Evolutionary conservation across 75 land plant species (phyloP).

Genomic region (Pinus tabuliformis): DNA sequence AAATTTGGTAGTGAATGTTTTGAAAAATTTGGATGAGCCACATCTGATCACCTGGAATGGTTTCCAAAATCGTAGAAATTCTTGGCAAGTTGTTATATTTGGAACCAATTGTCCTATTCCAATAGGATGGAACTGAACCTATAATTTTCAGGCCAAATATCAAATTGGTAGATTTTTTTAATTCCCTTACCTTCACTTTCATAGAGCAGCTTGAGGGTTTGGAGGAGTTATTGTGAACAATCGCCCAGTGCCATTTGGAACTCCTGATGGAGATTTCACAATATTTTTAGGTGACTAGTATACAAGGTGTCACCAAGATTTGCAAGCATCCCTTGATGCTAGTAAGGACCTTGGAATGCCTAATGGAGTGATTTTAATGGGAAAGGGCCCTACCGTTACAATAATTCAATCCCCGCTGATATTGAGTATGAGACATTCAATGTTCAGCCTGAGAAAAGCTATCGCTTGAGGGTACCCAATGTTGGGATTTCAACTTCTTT

Average conservation of each 20-base stretch:
- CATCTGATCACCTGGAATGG: slow-evolving; percentile 85
- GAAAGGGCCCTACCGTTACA: no score
- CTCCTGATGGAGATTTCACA: slow-evolving; percentile 70
- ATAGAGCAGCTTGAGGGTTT: slow-evolving; percentile 81
- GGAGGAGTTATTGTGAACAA: slow-evolving; percentile 67
- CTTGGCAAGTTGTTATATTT: slow-evolving; percentile 89
- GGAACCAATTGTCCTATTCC: slow-evolving; percentile 92
- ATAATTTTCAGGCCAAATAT: slow-evolving; percentile 83
- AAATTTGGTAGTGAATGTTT: slow-evolving; percentile 75
- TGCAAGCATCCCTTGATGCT: slow-evolving; percentile 53
- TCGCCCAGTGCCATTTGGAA: slow-evolving; percentile 54
- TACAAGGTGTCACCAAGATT: slow-evolving; percentile 66
- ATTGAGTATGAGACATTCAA: no score
- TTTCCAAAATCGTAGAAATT: slow-evolving; percentile 58
- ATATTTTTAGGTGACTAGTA: slow-evolving; percentile 88
- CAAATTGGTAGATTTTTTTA: slow-evolving; percentile 92
- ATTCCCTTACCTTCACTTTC: slow-evolving; percentile 68
- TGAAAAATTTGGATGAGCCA: slow-evolving; percentile 71
- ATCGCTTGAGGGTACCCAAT: no score
- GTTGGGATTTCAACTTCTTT: no score
- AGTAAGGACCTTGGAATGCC: slow-evolving; percentile 24
- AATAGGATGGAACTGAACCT: slow-evolving; percentile 79
- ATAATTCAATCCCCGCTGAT: no score
- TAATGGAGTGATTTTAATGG: no score
- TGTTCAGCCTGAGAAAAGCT: no score